Evolutionary conservation across 2,329 filamentous ascomycete species (phyloP), one percentile per base, ranked within the genome.

Genomic region (Monosporascus sp.): DNA sequence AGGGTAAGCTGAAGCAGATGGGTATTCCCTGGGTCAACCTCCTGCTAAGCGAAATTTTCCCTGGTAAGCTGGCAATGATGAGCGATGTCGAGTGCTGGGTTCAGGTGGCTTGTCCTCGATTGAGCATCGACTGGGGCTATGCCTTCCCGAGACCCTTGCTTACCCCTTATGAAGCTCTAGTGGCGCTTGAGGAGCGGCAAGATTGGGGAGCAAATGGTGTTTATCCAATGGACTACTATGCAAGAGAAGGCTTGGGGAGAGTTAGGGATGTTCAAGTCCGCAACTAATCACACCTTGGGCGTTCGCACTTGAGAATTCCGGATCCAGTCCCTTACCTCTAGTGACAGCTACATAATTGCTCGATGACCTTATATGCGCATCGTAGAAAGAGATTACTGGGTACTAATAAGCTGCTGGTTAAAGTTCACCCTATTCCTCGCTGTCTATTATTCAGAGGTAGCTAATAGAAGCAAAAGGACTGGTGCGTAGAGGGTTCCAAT

Each of bases 81-180:
- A 73, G 75, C 31, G 93, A 97, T 65, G 89, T 99, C 2, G 93
- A 97, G 67, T 96, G 91, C 63, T 99, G 94, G 94, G 93, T 99
- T 39, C 94, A 99, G 72, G 91, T 99, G 49, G 94, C 94, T 5
- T 99, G 94, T 72, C 94, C 94, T n/a, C 77, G 94, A 48, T 68
- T 99, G 68, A 97, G 93, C 70, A 99, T 99, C 61, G 94, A 99
- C 72, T 99, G 94, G 94, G 94, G 94, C 0, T 97, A 97, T 73
- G 94, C 94, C 1, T 99, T 99, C 67, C 83, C 90, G 1, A 75
- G 89, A 47, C 94, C 94, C 47, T 69, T 99, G 54, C 71, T 99
- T 66, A 97, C 93, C 50, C 93, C 94, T 2, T 97, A 99, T 63
- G 94, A 99, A 74, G 94, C 94, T 6, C 79, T 97, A 54, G 86